phyloP scores from a whole-genome alignment of 495 filamentous ascomycete species.

The Penicillium soppii region DNA sequence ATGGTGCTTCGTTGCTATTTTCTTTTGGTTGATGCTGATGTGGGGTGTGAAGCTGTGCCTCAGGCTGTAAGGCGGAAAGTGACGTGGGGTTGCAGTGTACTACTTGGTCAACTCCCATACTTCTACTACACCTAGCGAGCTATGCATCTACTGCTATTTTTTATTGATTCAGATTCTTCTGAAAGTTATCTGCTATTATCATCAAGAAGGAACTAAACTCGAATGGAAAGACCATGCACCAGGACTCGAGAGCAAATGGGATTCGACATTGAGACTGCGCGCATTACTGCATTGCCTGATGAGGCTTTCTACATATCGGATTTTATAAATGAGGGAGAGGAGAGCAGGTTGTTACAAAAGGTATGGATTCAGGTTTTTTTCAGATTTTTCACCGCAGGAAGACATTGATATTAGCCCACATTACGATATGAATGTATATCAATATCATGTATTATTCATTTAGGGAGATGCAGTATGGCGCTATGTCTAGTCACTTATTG shows the following conservation, averaged over 20 bases:
- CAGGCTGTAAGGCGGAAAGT: conserved; percentile 7
- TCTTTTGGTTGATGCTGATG: neutral
- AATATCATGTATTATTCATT: neutral
- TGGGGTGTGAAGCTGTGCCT: conserved; percentile 6
- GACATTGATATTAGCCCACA: neutral
- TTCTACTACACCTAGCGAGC: neutral
- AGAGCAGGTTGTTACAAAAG: conserved; percentile 67
- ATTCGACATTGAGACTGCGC: conserved; percentile 39
- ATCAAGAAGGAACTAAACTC: no score
- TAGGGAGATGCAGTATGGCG: no score
- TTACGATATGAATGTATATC: neutral
- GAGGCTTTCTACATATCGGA: conserved; percentile 83
- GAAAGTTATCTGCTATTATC: no score
- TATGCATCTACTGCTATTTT: no score
- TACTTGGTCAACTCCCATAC: no score
- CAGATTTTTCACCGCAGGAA: no score
- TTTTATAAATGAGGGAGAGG: conserved; percentile 80
- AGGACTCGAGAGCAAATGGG: conserved; percentile 6
- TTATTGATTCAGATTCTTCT: no score
- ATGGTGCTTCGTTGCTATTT: conserved; percentile 18
- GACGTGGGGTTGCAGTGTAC: conserved; percentile 1
- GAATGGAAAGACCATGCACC: neutral
- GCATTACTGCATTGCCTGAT: conserved; percentile 59
- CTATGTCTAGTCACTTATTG: neutral
- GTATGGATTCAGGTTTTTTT: conserved; percentile 31